Percentiles rank a stretch among this genome's conserved stretches.
Conservation (phyloP, 140 eudicot species). For the Cichorium intybus region DNA sequence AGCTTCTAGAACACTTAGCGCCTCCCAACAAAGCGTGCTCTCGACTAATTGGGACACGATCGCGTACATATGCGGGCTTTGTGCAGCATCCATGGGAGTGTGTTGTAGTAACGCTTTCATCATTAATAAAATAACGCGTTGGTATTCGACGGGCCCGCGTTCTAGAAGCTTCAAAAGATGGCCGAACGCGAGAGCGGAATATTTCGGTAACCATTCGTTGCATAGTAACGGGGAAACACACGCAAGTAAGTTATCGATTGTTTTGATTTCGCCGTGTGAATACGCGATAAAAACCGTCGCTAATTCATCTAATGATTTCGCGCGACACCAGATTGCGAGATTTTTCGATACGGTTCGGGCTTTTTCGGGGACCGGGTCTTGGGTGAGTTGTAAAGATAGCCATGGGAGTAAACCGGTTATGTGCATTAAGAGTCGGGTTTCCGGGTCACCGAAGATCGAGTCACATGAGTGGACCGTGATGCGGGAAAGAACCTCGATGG, state of each 20-base stretch:
- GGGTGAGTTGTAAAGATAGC: conserved; percentile 92
- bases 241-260: conserved; percentile 70
- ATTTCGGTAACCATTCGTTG: conserved; percentile 90
- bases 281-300: conserved; percentile 86
- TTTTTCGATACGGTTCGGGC: conserved; percentile 82
- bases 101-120: conserved; percentile 97
- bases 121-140: conserved; percentile 84
- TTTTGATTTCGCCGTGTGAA: conserved; percentile 74
- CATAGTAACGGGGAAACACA: conserved; percentile 76
- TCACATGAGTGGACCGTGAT: conserved; percentile 91
- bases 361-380: conserved; percentile 62
- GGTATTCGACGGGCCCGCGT: conserved; percentile 90
- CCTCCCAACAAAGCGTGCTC: conserved; percentile 98
- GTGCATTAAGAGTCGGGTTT: conserved; percentile 91
- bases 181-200: conserved; percentile 86
- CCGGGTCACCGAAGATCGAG: conserved; percentile 90
- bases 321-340: conserved; percentile 84
- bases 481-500: conserved; percentile 88
- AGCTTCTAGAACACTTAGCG: conserved; percentile 98
- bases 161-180: conserved; percentile 80
- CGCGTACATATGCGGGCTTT: conserved; percentile 98
- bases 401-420: conserved; percentile 93
- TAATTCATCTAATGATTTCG: conserved; percentile 70
- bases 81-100: conserved; percentile 95
- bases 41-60: conserved; percentile 94